phyloP scores from a whole-genome alignment of 495 filamentous ascomycete species.

The Xylaria nigripes region DNA sequence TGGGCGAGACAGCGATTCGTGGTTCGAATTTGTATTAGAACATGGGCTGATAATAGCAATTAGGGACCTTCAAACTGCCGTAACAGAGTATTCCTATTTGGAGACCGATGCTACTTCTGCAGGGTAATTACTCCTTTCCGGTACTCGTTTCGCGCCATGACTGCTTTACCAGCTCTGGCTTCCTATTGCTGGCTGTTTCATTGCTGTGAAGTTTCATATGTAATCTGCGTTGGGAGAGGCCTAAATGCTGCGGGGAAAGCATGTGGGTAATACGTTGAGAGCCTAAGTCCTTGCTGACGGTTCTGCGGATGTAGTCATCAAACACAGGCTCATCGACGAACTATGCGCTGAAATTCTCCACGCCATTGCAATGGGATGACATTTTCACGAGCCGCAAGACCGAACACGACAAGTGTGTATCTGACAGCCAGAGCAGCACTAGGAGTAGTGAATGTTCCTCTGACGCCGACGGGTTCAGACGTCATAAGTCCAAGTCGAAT shows the following conservation, averaged over 20 bases:
- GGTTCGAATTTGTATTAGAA: no score
- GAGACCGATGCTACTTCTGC: constrained; percentile 38
- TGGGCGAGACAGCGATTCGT: no score
- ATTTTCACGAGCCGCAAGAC: neutral
- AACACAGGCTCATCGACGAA: neutral
- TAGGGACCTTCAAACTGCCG: constrained; percentile 39
- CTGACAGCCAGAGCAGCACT: neutral
- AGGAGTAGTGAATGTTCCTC: neutral
- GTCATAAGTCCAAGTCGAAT: neutral
- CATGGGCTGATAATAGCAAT: neutral
- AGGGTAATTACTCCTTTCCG: constrained; percentile 19
- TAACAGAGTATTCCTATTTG: constrained; percentile 38
- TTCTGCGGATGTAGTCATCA: neutral
- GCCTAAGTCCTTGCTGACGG: neutral
- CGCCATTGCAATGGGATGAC: neutral
- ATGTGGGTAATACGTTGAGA: no score
- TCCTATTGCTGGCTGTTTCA: no score
- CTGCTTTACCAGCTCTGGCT: no score
- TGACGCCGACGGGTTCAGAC: neutral
- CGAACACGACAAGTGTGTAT: neutral
- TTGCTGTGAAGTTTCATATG: no score
- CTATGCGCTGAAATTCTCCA: neutral
- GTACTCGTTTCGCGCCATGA: neutral
- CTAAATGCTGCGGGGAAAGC: no score
- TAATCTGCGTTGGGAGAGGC: no score